Base-by-base conservation (phyloP, 805 yeast species). In the Ogataea chonburiensis region DNA sequence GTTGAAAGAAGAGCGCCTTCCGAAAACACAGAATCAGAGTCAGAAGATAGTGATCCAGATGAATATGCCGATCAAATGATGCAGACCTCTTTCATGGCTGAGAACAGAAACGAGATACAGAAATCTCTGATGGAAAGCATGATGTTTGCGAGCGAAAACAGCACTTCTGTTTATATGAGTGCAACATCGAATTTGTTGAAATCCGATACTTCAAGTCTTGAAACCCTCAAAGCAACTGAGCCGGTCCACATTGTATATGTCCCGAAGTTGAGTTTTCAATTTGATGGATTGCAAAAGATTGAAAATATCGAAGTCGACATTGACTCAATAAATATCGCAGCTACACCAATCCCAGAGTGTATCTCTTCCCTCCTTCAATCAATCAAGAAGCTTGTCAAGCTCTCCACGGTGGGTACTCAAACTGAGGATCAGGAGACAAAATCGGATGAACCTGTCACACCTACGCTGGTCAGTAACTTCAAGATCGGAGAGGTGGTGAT, bases 81-180 rank as follows among this genome's bases (percentile, higher is more conserved):
- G 75, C n/a, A 58, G 0, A 51, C 64, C 1, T 56, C 66, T 0
- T 52, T 64, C 21, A 43, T 61, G 46, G 57, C 54, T 4, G 53
- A 54, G 17, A 47, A 40, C 24, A 51, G 49, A 31, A 51, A 55
- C 8, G 59, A 57, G 13, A 56, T 69, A 53, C 57, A 43, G 11
- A 38, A 40, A 9, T 58, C 61, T 2, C 52, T 79, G 38, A 56
- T 70, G 55, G 71, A 70, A 23, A 80, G 87, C 49, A 71, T 76
- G 61, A 64, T 79, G 23, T 81, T 79, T 52, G 77, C 91, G 1
- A 81, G 76, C 36, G 78, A 74, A 33, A 83, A 81, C 38, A 82
- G 86, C 1, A 70, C 77, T 30, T 79, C 88, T 3, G 70, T 86
- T 13, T 86, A 84, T 53, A 78, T 85, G 89, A 85, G 94, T 58